A percentile compares a stretch with the other conserved stretches of the same genome.
Conservation (phyloP, 2,329 filamentous ascomycete species). For the Hypoxylon sp. region DNA sequence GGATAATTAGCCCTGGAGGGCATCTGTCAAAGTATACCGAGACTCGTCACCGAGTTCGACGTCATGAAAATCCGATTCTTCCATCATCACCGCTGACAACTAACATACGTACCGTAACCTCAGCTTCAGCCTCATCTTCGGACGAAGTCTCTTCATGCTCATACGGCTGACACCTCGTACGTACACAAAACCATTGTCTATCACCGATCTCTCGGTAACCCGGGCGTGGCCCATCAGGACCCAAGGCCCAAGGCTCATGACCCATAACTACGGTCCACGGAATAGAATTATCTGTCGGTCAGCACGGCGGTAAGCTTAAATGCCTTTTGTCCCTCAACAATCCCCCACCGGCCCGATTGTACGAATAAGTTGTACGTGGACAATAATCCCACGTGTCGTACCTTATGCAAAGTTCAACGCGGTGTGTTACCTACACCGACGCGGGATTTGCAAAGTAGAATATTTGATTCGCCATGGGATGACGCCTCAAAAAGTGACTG, state of each 20-base stretch:
- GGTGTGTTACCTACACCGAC: constrained; percentile 33
- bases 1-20: background rate
- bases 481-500: constrained; percentile 35
- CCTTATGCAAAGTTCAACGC: constrained; percentile 33
- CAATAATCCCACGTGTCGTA: constrained; percentile 36
- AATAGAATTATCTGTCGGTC: constrained; percentile 32
- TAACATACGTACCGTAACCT: background rate
- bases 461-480: constrained; percentile 2
- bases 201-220: constrained; percentile 32
- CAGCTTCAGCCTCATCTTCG: constrained; percentile 33
- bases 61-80: background rate
- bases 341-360: constrained; percentile 37
- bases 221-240: constrained; percentile 21
- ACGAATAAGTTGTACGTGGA: constrained; percentile 39
- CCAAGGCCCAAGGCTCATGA: no score
- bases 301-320: constrained; percentile 42
- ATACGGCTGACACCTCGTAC: constrained; percentile 30
- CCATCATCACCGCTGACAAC: constrained; percentile 11
- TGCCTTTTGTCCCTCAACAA: constrained; percentile 34
- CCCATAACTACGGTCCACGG: background rate
- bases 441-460: constrained; percentile 3
- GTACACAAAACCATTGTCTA: background rate
- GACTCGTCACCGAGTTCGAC: constrained; percentile 1
- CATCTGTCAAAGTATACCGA: background rate
- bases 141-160: constrained; percentile 26